Base-by-base conservation (phyloP, 139 green algal species). In the Nannochloris sp. region DNA sequence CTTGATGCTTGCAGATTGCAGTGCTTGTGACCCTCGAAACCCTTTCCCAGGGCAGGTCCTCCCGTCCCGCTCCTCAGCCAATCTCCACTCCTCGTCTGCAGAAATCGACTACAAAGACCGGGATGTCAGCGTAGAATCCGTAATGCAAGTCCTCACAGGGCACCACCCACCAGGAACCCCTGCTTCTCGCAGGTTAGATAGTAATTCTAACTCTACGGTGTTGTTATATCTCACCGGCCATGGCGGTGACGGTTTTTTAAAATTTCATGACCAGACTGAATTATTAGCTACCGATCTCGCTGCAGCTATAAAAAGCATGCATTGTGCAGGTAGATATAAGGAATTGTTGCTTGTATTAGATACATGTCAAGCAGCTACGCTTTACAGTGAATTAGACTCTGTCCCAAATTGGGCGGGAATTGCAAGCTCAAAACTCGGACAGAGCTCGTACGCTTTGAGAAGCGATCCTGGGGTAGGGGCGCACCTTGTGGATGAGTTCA, bases 161-260 rank as follows among this genome's bases (percentile, higher is more conserved):
- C 51, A 34, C 14, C 67, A 76, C 29, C 53, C 44, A 14, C 25
- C 75, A 5, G 65, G 44, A 25, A 68, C 67, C 13, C 64, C 63
- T 2, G 24, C 38, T 31, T 89, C 83, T 33, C 90, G 93, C 67
- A 79, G 85, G 15, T 74, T 98, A 65, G 61, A 87, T 14, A 90
- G 82, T 2, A 81, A 91, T 45, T 57, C 58, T 2, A 35, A 48
- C 23, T 93, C 81, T 56, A 95, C 92, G 60, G 76, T 98, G 10
- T 73, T 98, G 60, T 70, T 97, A 2, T 96, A 87, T 69, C 64
- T 96, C 19, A 88, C 85, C 0, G 89, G 89, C 2, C 89, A 96
- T 61, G 89, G 90, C 1, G 93, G 93, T 12, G 85, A 97, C 39
- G 83, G 89, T 30, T 98, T 99, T 60, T 74, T 99, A 30, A 98